These are phyloP conservation scores for Solanum chilense DNA, from an alignment of 257 asterid species.

Conservation along the genomic window DNA sequence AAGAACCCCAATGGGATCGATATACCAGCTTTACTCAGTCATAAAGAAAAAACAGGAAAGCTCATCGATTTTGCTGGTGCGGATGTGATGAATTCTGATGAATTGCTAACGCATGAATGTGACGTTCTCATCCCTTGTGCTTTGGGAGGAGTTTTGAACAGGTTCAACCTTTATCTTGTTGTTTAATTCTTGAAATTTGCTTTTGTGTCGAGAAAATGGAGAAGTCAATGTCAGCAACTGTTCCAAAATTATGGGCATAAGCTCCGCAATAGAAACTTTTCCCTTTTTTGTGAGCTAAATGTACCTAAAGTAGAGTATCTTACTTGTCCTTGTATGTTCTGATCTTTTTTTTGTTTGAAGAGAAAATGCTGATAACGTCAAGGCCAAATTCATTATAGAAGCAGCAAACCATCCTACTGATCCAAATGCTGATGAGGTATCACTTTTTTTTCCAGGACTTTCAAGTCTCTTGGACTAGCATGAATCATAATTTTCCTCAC, in stretches of 20 bases:
- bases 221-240: not conserved
- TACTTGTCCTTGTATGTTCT: not conserved
- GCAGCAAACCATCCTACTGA: constrained; percentile 94
- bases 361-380: constrained; percentile 66
- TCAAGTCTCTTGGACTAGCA: not conserved
- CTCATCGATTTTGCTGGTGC: constrained; percentile 52
- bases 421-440: constrained; percentile 95
- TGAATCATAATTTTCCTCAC: not conserved
- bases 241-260: not conserved
- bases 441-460: not conserved
- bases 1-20: constrained; percentile 58
- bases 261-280: not conserved
- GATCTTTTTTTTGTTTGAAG: constrained; percentile 21
- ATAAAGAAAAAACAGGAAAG: constrained; percentile 49
- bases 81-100: constrained; percentile 58
- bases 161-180: constrained; percentile 18
- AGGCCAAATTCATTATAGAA: constrained; percentile 71
- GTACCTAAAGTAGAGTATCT: not conserved
- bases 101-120: constrained; percentile 59
- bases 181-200: not conserved
- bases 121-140: constrained; percentile 93
- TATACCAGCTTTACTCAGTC: constrained; percentile 47
- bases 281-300: not conserved
- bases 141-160: constrained; percentile 88
- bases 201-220: not conserved